Evolutionary conservation across 805 yeast species (phyloP), one percentile per base, ranked within the genome.

Genomic region (Pichia thaimueangensis): DNA sequence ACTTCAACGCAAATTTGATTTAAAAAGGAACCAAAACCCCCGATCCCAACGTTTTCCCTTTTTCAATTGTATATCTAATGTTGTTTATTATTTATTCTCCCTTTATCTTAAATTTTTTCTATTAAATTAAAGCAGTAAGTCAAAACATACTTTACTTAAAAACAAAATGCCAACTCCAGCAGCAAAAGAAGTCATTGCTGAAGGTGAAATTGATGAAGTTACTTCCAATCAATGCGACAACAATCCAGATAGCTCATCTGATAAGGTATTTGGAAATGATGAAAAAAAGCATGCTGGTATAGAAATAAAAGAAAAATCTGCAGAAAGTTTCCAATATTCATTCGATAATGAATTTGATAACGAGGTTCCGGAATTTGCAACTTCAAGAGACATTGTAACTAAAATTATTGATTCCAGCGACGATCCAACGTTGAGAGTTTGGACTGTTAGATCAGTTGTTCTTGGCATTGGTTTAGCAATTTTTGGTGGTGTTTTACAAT

Each of bases 401-500:
- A 51, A 51, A 37, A 48, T 53, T 44, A 48, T 54, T 23, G 61
- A 55, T 31, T 54, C 60, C 13, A 59, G 52, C 33, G 73, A 65
- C 49, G 67, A 67, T 56, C 70, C 69, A 12, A 50, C 54, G 6
- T 45, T 60, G 37, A 53, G 53, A 10, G 57, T 59, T 28, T 70
- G 70, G 59, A 68, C 73, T 5, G 39, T 65, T 39, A 56, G 74
- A 52, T 48, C 64, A n/a, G 48, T 56, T 8, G 45, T 59, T 31
- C 42, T 61, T 24, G 65, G 65, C 47, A 47, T 49, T 28, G 65
- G 65, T 46, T 47, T 61, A 27, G 57, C 65, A 25, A 60, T 56
- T 48, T 61, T 61, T 42, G 65, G 64, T 38, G 60, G 64, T 45
- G 64, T 61, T 35, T 48, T 61, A 45, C 63, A 55, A 39, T 60